Percentiles rank a stretch among this genome's conserved stretches.
These are phyloP conservation scores for Neohortaea acidophila DNA, from an alignment of 495 filamentous ascomycete species.

Conservation along the genomic window DNA sequence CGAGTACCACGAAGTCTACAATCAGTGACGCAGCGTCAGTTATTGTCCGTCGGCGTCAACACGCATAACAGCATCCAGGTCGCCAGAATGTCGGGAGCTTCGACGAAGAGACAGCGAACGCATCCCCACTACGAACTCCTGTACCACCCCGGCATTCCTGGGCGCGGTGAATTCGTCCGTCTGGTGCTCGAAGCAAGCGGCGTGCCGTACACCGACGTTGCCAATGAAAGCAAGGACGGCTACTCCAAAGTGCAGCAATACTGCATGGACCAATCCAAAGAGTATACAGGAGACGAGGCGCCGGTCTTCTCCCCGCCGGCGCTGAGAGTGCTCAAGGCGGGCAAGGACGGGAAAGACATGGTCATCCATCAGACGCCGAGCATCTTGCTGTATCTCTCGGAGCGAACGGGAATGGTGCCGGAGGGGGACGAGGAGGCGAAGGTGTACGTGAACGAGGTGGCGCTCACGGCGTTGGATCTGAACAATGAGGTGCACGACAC, in stretches of 20 bases:
- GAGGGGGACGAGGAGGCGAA: slow-evolving; percentile 31
- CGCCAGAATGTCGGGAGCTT: slow-evolving; percentile 4
- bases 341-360: slow-evolving; percentile 27
- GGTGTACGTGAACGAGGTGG: slow-evolving; percentile 40
- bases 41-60: too few relatives aligned
- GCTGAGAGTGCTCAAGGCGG: slow-evolving; percentile 38
- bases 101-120: slow-evolving; percentile 9
- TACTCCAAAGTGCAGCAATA: slow-evolving; percentile 15
- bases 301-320: slow-evolving; percentile 47
- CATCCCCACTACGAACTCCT: slow-evolving; percentile 16
- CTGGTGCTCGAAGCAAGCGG: slow-evolving; percentile 47
- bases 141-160: slow-evolving; percentile 52
- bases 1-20: too few relatives aligned
- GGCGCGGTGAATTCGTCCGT: slow-evolving; percentile 50
- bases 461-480: slow-evolving; percentile 53
- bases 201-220: slow-evolving; percentile 44
- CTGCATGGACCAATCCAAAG: slow-evolving; percentile 13
- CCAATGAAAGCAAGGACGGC: slow-evolving; percentile 26
- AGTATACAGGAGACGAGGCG: slow-evolving; percentile 33
- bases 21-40: too few relatives aligned
- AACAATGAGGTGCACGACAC: slow-evolving; percentile 51
- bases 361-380: slow-evolving; percentile 48
- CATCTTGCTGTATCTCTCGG: slow-evolving; percentile 47
- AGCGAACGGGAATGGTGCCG: slow-evolving; percentile 36
- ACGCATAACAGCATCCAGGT: not conserved